A percentile compares a stretch with the other conserved stretches of the same genome.
phyloP scores from a whole-genome alignment of 371 early-diverging fungal species.

The Mortierella polycephala region DNA sequence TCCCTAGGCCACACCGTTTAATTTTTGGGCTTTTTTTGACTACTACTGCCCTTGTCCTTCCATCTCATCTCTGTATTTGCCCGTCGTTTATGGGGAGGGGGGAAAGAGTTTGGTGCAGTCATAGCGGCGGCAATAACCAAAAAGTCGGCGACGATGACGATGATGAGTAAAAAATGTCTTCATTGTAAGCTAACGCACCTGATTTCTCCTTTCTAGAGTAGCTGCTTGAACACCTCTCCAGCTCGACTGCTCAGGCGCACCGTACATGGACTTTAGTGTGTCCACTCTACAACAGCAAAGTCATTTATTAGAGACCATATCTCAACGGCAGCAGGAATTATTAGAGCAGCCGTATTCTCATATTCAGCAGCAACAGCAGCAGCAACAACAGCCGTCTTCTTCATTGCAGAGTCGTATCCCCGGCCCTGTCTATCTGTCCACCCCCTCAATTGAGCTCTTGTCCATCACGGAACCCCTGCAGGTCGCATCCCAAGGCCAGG shows the following conservation, averaged over 20 bases:
- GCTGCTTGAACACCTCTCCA: slow-evolving; percentile 1
- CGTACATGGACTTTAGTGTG: slow-evolving; percentile 37
- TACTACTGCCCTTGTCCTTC: no score
- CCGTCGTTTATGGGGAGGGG: no score
- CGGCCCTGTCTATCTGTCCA: neutral
- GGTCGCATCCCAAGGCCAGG: slow-evolving; percentile 14
- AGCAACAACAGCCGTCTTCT: slow-evolving; percentile 4
- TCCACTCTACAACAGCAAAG: slow-evolving; percentile 23
- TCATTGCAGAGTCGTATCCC: neutral
- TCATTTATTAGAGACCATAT: slow-evolving; percentile 1
- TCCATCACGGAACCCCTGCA: slow-evolving; percentile 14
- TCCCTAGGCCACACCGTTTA: no score
- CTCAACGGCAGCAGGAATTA: no score
- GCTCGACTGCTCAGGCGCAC: neutral
- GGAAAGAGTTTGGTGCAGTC: no score
- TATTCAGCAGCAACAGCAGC: slow-evolving; percentile 7
- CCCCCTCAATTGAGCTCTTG: slow-evolving; percentile 8
- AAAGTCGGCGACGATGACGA: no score
- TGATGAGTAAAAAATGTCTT: no score
- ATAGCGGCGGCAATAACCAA: no score
- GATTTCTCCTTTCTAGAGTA: no score
- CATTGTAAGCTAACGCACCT: no score
- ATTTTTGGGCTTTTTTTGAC: no score
- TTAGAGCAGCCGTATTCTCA: slow-evolving; percentile 1
- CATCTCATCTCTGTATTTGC: no score